These are phyloP conservation scores for Phytophthora boehmeriae DNA, from an alignment of 352 stramenopile genomes.

Conservation along the genomic window DNA sequence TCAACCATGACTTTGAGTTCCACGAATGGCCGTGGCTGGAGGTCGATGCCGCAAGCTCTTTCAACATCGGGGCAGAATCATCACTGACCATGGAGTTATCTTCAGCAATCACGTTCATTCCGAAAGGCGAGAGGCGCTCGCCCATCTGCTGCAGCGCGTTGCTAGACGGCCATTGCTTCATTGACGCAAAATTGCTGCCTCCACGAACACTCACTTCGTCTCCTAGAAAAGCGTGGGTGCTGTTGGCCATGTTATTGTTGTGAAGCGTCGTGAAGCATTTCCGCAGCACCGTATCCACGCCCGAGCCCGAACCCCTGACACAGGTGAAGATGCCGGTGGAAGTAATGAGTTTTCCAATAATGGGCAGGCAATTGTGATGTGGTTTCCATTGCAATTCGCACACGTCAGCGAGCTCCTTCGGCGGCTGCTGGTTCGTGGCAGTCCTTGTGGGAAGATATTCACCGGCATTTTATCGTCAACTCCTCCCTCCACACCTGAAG, in stretches of 20 bases:
- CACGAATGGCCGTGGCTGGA: constrained; percentile 41
- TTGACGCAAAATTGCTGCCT: constrained; percentile 50
- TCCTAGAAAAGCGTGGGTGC: constrained; percentile 81
- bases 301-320: constrained; percentile 20
- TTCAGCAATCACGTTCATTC: constrained; percentile 77
- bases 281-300: constrained; percentile 77
- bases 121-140: constrained; percentile 56
- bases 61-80: constrained; percentile 46
- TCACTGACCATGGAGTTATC: constrained; percentile 49
- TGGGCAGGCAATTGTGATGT: constrained; percentile 84
- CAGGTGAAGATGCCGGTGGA: constrained; percentile 10
- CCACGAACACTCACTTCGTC: constrained; percentile 88
- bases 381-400: constrained; percentile 79
- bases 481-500: constrained; percentile 10
- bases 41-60: constrained; percentile 33
- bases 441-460: constrained; percentile 41
- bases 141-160: constrained; percentile 30
- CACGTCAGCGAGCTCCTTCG: constrained; percentile 67
- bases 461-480: constrained; percentile 29
- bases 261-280: constrained; percentile 89
- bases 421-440: constrained; percentile 61
- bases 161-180: constrained; percentile 43
- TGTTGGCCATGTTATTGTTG: constrained; percentile 87
- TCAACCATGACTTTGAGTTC: constrained; percentile 64
- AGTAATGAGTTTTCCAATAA: constrained; percentile 62